Evolutionary conservation across 1,284 basidiomycete species (phyloP).

Genomic region (Vanrija pseudolonga): DNA sequence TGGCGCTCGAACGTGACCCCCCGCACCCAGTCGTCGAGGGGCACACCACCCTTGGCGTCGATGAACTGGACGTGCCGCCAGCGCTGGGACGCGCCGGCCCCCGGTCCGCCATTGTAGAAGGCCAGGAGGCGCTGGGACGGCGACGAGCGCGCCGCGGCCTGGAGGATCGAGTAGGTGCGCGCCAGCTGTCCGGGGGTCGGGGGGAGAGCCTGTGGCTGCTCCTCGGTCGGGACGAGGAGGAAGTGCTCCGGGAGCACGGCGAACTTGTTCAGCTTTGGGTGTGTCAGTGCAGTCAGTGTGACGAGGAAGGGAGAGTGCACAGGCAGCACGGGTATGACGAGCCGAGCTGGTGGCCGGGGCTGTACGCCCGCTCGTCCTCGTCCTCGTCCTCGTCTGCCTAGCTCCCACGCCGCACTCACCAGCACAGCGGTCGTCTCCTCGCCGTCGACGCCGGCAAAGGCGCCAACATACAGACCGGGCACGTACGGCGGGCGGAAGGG

Average conservation of each 20-base stretch:
- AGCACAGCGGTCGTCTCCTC: slow-evolving; percentile 66
- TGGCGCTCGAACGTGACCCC: slow-evolving; percentile 59
- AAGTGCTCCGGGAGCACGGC: slow-evolving; percentile 78
- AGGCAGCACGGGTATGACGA: not conserved
- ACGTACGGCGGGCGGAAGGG: slow-evolving; percentile 80
- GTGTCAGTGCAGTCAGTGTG: not conserved
- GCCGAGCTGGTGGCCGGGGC: too few relatives aligned
- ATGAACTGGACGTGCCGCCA: slow-evolving; percentile 85
- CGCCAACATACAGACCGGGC: slow-evolving; percentile 66
- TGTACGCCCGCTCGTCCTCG: not conserved
- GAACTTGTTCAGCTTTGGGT: slow-evolving; percentile 52
- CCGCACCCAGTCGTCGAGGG: slow-evolving; percentile 66
- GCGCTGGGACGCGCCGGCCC: slow-evolving; percentile 78
- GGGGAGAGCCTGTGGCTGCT: slow-evolving; percentile 65
- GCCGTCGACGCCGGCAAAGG: slow-evolving; percentile 61
- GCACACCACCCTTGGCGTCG: slow-evolving; percentile 59
- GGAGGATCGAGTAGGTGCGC: slow-evolving; percentile 64
- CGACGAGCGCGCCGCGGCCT: slow-evolving; percentile 59
- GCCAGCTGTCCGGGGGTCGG: slow-evolving; percentile 72
- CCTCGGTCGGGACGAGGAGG: slow-evolving; percentile 53
- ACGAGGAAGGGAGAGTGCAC: too few relatives aligned
- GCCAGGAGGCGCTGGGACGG: slow-evolving; percentile 59
- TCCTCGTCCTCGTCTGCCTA: not conserved
- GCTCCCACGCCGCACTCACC: slow-evolving; percentile 53
- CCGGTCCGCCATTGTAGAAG: slow-evolving; percentile 80